Base-by-base conservation (phyloP, 345 rosid genomes). In the Anacardium occidentale region DNA sequence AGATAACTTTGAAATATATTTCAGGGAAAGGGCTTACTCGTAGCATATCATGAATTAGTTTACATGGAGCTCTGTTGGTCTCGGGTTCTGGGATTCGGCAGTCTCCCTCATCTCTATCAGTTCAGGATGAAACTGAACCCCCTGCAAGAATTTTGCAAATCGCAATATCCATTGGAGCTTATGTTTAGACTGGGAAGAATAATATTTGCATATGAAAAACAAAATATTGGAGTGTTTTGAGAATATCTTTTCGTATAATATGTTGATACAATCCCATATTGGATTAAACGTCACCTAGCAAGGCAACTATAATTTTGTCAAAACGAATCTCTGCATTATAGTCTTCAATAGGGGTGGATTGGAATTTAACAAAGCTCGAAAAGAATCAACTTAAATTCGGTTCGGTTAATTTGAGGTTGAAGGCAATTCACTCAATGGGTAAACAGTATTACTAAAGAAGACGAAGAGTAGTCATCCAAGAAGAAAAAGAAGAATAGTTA, bases 71-170 rank as follows among this genome's bases (percentile, higher is more conserved):
- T 1, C 17, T 17, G 42, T 22, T 26, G 10, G 11, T 10, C 45
- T 64, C 82, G 83, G 85, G 40, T 75, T 82, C 68, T 81, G 78
- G 69, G 74, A 74, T 79, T 84, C 86, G 26, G 87, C 85, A 15
- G 86, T 86, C 64, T 90, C 88, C 18, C 80, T 86, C 65, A 58
- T 74, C 82, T 84, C 87, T 45, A 88, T 81, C 66, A 88, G 56
- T 79, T 93, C 98, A 0, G 97, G 99, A 85, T 93, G 98, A 82
- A 96, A 93, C 63, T 91, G 98, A 26, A 93, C 99, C 15, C 99
- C 98, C 98, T 96, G 88, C 77, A 75, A 50, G 48, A 53, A 68
- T n/a, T 53, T 22, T 72, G 37, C 50, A 54, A 59, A 50, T 26
- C 63, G 42, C 11, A 63, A 17, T 18, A 44, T 14, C 24, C 24